Base-by-base conservation (phyloP, 1,284 basidiomycete species). In the Amylostereum areolatum region DNA sequence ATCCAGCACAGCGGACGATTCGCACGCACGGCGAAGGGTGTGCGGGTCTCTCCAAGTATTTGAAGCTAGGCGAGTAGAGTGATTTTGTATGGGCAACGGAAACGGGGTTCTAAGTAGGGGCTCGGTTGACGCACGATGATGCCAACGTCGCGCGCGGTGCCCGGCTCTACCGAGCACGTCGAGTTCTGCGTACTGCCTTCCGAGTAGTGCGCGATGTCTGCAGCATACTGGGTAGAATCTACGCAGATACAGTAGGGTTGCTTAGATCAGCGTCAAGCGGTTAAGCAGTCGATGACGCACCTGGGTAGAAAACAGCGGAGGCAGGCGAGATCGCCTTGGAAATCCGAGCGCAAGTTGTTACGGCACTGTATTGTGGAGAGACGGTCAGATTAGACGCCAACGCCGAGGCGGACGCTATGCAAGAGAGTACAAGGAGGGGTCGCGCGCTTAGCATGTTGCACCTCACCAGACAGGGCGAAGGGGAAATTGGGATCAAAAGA, bases 131-230 rank as follows among this genome's bases (percentile, higher is more conserved):
- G 18, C 25, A 76, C 79, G 36, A 72, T 74, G 28, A 57, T 61
- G 11, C 62, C 72, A 45, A 78, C 66, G 57, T 78, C 80, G 27
- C 66, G 64, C 3, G 71, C 60, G 2, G 70, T 74, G 5, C 71
- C 75, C 3, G 78, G 77, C 54, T 78, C 73, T 5, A 81, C 77
- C 9, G 71, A 71, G 57, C 80, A 81, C 1, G 64, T 59, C 1
- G 78, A 61, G 1, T 35, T 0, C 48, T 75, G 68, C 0, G 65
- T 56, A 52, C 72, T 78, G 3, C 77, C 75, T 8, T 57, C 54
- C 1, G 70, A 67, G 71, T 71, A 78, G 50, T 81, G 78, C 3
- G 49, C 49, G n/a, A 71, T 70, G 36, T 74, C 77, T 8, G 62
- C 61, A 0, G 30, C 28, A 52, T 75, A 80, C 3, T 60, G 43